Base-by-base conservation (phyloP, 2,329 filamentous ascomycete genomes). In the Metarhizium anisopliae region DNA sequence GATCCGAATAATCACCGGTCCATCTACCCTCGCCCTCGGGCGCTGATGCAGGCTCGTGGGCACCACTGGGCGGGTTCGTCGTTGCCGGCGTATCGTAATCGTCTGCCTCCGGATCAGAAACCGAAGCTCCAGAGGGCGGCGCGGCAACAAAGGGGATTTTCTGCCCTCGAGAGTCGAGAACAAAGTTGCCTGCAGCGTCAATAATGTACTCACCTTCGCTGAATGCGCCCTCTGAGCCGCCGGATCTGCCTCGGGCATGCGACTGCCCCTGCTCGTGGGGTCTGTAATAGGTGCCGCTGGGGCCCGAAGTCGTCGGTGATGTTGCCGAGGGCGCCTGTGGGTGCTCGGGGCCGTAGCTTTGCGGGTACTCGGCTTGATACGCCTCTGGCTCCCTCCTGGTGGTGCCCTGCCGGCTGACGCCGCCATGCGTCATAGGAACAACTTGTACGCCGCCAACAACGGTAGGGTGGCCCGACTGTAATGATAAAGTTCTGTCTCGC, bases 371-470 rank as follows among this genome's bases (percentile, higher is more conserved):
- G 32, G 62, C 18, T 40, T 66, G 62, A 20, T 70, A 67, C n/a
- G 59, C 50, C 20, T 55, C 59, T 20, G 67, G 60, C 6, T 77
- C 72, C 52, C 74, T 71, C 52, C 74, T 71, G 47, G 72, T 69
- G 60, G 73, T 79, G 53, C 71, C 70, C 52, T 78, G 74, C 56
- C 81, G 80, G 64, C 79, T 82, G 2, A 80, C 77, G 13, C 85
- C 77, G 10, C 85, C 85, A 61, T 87, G 86, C 50, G 86, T 86
- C 89, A 95, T 95, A 6, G 94, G 94, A 18, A 97, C 89, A 13
- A 99, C 94, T 66, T 96, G 92, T 13, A 97, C 90, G 47, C 93
- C 93, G 51, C 92, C 91, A 8, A 99, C 89, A 51, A 95, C 78
- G 1, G 91, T 96, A 14, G 93, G 89, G 58, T 91, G 85, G 6